Base-by-base conservation (phyloP, 1,284 basidiomycete species). In the Marasmius fiardii region DNA sequence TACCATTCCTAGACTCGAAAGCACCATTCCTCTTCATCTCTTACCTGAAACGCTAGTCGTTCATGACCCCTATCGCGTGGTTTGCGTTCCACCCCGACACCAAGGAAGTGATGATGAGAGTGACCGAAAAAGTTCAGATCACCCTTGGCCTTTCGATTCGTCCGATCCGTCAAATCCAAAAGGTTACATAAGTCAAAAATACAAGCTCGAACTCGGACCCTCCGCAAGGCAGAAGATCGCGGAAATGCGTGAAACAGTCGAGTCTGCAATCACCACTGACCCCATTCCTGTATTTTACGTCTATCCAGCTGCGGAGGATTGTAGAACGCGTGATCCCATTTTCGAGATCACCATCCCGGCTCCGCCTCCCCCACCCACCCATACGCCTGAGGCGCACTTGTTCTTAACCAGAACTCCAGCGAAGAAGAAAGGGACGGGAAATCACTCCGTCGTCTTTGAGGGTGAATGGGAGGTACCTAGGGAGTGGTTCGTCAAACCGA, bases 41-140 rank as follows among this genome's bases (percentile, higher is more conserved):
- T 60, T 68, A 12, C 66, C 66, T 6, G 52, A 63, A 51, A 65
- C 60, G 43, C 59, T 68, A n/a, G 54, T 67, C 31, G 63, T 68
- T 1, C 65, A 68, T 49, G 65, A 66, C 51, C 64, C 64, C 0
- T 60, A 58, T 52, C 49, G 60, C 48, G 41, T 63, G 5, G 61
- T 67, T 7, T 41, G 43, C 20, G 59, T 47, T 0, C 26, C 28
- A 4, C 2, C 5, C 18, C 11, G 37, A 4, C 5, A 14, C n/a
- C 24, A 53, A 18, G 14, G n/a, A 12, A 24, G 49, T 5, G 39
- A 51, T 14, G 18, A 39, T 6, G 44, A 28, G 12, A 4, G 14
- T 14, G 50, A 20, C n/a, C 24, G 37, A 7, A 20, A 51, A 18
- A 14, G 16, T 45, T 18, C 26, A 16, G 24, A 53, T 50, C 24